A percentile compares a stretch with the other conserved stretches of the same genome.
These are phyloP conservation scores for Wickerhamomyces sp. DNA, from an alignment of 1,139 yeast genomes.

Conservation along the genomic window DNA sequence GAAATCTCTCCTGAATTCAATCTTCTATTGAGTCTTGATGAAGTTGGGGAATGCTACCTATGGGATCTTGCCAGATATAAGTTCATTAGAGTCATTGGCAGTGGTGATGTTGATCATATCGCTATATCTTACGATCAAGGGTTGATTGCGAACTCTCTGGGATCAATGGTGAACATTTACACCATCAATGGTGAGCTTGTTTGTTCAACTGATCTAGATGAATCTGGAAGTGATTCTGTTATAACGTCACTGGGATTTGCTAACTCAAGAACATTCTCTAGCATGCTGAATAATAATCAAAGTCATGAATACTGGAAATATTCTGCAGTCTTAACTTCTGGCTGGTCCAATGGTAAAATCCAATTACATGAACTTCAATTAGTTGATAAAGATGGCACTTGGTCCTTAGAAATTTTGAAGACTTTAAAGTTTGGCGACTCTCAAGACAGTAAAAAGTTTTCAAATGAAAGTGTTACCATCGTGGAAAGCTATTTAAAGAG, in stretches of 20 bases:
- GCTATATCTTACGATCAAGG: conserved; percentile 57
- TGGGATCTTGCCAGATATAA: conserved; percentile 59
- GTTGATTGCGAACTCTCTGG: conserved; percentile 36
- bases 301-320: conserved; percentile 35
- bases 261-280: conserved; percentile 21
- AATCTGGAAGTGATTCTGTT: conserved; percentile 7
- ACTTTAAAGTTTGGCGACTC: conserved; percentile 19
- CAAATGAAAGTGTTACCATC: conserved; percentile 21
- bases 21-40: conserved; percentile 48
- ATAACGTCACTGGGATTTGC: conserved; percentile 26
- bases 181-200: conserved; percentile 54
- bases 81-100: conserved; percentile 40
- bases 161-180: conserved; percentile 32
- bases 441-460: conserved; percentile 19
- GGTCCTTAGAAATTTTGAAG: conserved; percentile 22
- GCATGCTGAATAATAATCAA: conserved; percentile 23
- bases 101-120: conserved; percentile 26
- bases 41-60: conserved; percentile 42
- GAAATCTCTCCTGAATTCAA: conserved; percentile 47
- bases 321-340: conserved; percentile 31
- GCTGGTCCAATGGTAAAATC: conserved; percentile 29
- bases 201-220: conserved; percentile 7
- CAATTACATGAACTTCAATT: conserved; percentile 27
- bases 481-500: conserved; percentile 28
- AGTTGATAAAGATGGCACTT: conserved; percentile 11